These are phyloP conservation scores for Sphagnum fallax DNA, from an alignment of 228 moss, liverwort and hornwort species.

Conservation along the genomic window DNA sequence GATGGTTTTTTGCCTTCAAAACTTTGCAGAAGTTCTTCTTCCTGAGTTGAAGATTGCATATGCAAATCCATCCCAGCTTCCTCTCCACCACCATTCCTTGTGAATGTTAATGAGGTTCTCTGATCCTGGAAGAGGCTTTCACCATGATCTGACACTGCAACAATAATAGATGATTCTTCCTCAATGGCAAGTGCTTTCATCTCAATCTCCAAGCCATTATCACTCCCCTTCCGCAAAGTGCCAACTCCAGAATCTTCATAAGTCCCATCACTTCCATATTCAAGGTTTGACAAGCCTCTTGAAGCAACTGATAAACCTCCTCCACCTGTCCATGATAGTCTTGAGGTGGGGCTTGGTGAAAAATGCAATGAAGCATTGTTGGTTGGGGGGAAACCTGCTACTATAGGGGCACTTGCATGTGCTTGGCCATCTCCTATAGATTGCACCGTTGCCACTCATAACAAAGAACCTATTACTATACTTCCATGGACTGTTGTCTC, in stretches of 20 bases:
- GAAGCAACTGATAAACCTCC: constrained; percentile 79
- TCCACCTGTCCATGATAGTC: constrained; percentile 69
- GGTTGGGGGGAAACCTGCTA: constrained; percentile 4
- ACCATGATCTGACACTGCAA: constrained; percentile 26
- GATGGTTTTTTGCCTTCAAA: too few relatives aligned
- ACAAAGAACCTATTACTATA: constrained; percentile 64
- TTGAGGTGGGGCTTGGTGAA: constrained; percentile 52
- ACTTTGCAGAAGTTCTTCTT: too few relatives aligned
- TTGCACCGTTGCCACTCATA: constrained; percentile 57
- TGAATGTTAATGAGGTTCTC: constrained; percentile 8
- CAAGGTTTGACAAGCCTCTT: constrained; percentile 59
- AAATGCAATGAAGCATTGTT: constrained; percentile 20
- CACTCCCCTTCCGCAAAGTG: constrained; percentile 76
- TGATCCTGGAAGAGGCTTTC: constrained; percentile 19
- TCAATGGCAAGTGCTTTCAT: constrained; percentile 73
- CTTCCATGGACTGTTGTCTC: constrained; percentile 21
- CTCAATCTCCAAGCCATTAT: constrained; percentile 63
- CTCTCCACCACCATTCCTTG: constrained; percentile 19
- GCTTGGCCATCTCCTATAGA: constrained; percentile 68
- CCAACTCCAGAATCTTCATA: constrained; percentile 61
- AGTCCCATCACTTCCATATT: constrained; percentile 77
- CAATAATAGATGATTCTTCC: constrained; percentile 49
- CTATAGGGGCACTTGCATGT: constrained; percentile 52
- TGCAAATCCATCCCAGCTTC: constrained; percentile 19
- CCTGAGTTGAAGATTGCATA: constrained; percentile 8